Percentiles rank a stretch among this genome's conserved stretches.
phyloP scores from a whole-genome alignment of 164 flowering plant species.

The Sedum album region DNA sequence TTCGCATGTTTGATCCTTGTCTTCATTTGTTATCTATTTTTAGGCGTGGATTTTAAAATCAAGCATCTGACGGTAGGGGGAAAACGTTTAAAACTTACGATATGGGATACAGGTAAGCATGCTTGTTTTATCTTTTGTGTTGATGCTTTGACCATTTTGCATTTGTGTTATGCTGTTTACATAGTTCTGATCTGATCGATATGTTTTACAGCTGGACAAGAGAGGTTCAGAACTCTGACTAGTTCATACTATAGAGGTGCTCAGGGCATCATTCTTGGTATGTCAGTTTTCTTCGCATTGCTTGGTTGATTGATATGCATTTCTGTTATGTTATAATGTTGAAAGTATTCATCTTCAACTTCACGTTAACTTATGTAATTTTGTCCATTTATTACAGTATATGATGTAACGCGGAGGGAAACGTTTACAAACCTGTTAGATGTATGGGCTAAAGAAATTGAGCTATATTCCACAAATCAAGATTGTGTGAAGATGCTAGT shows the following conservation, averaged over 20 bases:
- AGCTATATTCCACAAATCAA: constrained; percentile 63
- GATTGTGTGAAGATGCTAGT: constrained; percentile 78
- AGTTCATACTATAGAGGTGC: constrained; percentile 86
- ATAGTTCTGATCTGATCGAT: too few relatives aligned
- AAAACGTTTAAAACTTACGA: constrained; percentile 79
- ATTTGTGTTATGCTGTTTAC: too few relatives aligned
- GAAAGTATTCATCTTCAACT: too few relatives aligned
- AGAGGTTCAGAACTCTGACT: constrained; percentile 84
- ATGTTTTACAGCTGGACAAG: constrained; percentile 79
- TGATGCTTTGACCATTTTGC: neutral
- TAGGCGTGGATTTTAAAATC: constrained; percentile 93
- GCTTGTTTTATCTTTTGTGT: neutral
- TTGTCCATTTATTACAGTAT: constrained; percentile 32
- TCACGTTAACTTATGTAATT: neutral
- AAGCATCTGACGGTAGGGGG: constrained; percentile 66
- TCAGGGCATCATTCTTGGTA: constrained; percentile 92
- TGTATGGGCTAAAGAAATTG: constrained; percentile 77
- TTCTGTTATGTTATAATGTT: neutral
- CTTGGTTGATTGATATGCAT: neutral
- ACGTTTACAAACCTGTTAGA: constrained; percentile 69
- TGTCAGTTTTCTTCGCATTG: constrained; percentile 9
- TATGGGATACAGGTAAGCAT: constrained; percentile 15
- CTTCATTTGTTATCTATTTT: neutral
- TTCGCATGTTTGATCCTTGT: neutral
- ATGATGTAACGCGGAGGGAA: constrained; percentile 74